Conservation (phyloP, 2,329 filamentous ascomycete genomes). For the Pochonia chlamydosporia region DNA sequence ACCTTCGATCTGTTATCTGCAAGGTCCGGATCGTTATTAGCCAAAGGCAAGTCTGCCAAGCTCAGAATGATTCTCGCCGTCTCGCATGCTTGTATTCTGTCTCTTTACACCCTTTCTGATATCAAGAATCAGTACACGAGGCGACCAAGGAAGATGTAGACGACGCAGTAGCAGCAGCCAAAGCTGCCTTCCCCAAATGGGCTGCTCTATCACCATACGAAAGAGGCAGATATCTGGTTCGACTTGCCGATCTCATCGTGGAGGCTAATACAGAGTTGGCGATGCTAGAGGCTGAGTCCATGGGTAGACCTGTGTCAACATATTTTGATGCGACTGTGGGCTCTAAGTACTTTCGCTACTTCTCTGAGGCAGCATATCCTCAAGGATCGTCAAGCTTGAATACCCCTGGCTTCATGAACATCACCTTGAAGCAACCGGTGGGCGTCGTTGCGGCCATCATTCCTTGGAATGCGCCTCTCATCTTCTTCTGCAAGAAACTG, state of each 20-base stretch:
- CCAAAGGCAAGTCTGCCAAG: slow-evolving; percentile 1
- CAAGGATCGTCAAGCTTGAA: slow-evolving; percentile 40
- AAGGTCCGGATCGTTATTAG: slow-evolving; percentile 7
- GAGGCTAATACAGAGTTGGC: slow-evolving; percentile 36
- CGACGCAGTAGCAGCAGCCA: slow-evolving; percentile 40
- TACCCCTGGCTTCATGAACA: slow-evolving; percentile 38
- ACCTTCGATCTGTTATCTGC: slow-evolving; percentile 33
- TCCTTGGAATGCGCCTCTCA: slow-evolving; percentile 49
- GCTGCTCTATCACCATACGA: slow-evolving; percentile 30
- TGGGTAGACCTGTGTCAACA: slow-evolving; percentile 34
- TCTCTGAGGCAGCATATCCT: slow-evolving; percentile 34
- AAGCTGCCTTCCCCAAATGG: slow-evolving; percentile 43
- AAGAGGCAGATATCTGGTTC: slow-evolving; percentile 36
- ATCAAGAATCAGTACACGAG: slow-evolving; percentile 20
- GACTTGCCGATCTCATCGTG: slow-evolving; percentile 37
- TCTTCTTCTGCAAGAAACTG: slow-evolving; percentile 40
- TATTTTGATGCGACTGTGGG: slow-evolving; percentile 32
- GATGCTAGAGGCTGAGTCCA: slow-evolving; percentile 36
- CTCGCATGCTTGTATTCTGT: neutral
- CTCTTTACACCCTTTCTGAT: neutral
- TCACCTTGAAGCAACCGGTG: slow-evolving; percentile 42
- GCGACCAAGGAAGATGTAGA: slow-evolving; percentile 43
- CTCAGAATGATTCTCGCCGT: neutral
- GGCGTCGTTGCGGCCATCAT: slow-evolving; percentile 53
- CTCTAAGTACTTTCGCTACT: slow-evolving; percentile 32